A percentile compares a stretch with the other conserved stretches of the same genome.
Conservation (phyloP, 176 grass and related monocot species). For the Elymus sibiricus region DNA sequence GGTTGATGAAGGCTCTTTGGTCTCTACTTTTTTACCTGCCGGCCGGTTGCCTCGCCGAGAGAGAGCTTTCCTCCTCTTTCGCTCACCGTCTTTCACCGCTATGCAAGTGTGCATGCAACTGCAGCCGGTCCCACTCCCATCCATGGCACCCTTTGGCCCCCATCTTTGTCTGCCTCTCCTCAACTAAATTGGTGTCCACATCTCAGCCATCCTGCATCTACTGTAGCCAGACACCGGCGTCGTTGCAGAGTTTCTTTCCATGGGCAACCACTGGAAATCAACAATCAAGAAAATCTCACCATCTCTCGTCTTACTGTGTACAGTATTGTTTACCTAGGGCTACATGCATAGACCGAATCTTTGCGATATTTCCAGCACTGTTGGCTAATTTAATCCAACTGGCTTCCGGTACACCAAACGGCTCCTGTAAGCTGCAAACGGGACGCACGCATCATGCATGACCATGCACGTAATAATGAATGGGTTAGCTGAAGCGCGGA, state of each 20-base stretch:
- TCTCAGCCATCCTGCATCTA: not conserved
- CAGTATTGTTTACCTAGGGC: not conserved
- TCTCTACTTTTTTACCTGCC: not conserved
- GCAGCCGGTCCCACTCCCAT: not conserved
- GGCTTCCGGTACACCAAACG: not conserved
- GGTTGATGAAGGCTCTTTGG: not conserved
- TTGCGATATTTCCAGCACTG: not conserved
- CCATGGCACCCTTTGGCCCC: not conserved
- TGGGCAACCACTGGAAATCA: not conserved
- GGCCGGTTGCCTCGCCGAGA: not conserved
- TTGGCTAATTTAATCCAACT: not conserved
- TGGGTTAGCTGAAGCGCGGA: not conserved
- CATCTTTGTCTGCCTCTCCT: not conserved
- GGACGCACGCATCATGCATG: not conserved
- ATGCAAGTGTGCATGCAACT: not conserved
- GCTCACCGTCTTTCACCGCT: not conserved
- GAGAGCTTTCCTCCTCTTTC: not conserved
- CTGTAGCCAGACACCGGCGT: not conserved
- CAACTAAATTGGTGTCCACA: not conserved
- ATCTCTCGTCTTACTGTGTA: not conserved
- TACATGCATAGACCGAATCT: not conserved
- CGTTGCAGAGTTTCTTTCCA: no score
- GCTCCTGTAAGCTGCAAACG: not conserved
- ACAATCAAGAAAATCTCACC: not conserved
- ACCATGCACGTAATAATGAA: not conserved